phyloP scores from a whole-genome alignment of 805 yeast species.

The Starmerella bacillaris region DNA sequence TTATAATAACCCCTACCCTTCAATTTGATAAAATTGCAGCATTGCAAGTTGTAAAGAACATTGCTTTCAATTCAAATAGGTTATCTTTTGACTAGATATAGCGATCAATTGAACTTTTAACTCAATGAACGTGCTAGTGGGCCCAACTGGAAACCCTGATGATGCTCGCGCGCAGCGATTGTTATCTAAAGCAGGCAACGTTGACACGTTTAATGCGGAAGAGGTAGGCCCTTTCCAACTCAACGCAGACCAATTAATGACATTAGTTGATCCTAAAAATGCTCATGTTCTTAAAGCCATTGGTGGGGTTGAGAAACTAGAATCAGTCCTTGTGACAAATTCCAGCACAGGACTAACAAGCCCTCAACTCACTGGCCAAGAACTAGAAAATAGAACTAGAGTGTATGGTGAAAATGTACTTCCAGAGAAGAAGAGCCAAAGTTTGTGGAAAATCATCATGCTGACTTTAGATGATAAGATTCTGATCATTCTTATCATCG shows the following conservation, averaged over 20 bases:
- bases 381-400: conserved; percentile 24
- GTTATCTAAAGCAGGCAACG: neutral
- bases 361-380: conserved; percentile 14
- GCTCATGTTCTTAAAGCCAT: conserved; percentile 22
- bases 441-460: conserved; percentile 49
- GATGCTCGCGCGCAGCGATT: neutral
- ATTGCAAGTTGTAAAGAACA: too few species aligned
- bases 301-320: conserved; percentile 25
- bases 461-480: conserved; percentile 87
- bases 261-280: conserved; percentile 26
- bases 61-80: too few species aligned
- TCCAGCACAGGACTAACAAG: conserved; percentile 20
- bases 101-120: neutral
- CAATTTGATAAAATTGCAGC: too few species aligned
- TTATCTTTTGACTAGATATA: too few species aligned
- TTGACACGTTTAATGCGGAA: neutral
- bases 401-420: conserved; percentile 52
- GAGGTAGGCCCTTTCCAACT: conserved; percentile 8
- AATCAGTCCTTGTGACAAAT: conserved; percentile 20
- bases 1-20: too few species aligned
- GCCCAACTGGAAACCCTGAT: neutral
- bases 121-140: neutral
- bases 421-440: conserved; percentile 54
- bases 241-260: conserved; percentile 13
- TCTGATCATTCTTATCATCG: conserved; percentile 59